Evolutionary conservation across 2,329 filamentous ascomycete species (phyloP), one percentile per base, ranked within the genome.

Genomic region (Claviceps capensis): DNA sequence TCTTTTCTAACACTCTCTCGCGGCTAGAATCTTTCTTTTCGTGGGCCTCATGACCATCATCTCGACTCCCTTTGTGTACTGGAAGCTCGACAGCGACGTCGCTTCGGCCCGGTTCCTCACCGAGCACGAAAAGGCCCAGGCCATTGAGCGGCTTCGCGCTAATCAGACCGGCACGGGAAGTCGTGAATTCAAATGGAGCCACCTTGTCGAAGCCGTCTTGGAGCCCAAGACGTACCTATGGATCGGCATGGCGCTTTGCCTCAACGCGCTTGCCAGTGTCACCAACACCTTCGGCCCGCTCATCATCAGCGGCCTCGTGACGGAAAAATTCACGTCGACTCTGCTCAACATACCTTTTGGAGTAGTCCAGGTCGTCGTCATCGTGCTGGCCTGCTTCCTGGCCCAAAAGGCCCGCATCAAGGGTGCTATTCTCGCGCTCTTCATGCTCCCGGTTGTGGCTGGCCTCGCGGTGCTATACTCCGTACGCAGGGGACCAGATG

Each of bases 81-180:
- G 71, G 69, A 70, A 71, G 46, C 70, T 86, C 2, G 78, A 82
- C 61, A 76, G 77, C 60, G 78, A 82, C 56, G 73, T 83, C 17
- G 62, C 72, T 0, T 74, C 75, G 0, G 75, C 75, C 0, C 70
- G 75, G 14, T 79, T 77, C 53, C 60, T 93, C 26, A 83, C 71
- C 7, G 76, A 83, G 50, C 73, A 79, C 46, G 86, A 91, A 57
- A 79, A 80, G 13, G 63, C 81, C 0, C 72, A 88, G 43, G 84
- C 83, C 0, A 70, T 89, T 26, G 86, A 88, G 56, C 75, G 86
- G 0, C 78, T 91, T 5, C 74, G 85, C 0, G 73, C 80, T 22
- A 91, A 91, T 59, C 81, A 88, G 62, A 86, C 86, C 54, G 86
- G 86, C 0, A 82, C 86, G 16, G 83, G 82, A 1, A 85, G 80